phyloP scores from a whole-genome alignment of 805 yeast species.

The Geotrichum ghanense region DNA sequence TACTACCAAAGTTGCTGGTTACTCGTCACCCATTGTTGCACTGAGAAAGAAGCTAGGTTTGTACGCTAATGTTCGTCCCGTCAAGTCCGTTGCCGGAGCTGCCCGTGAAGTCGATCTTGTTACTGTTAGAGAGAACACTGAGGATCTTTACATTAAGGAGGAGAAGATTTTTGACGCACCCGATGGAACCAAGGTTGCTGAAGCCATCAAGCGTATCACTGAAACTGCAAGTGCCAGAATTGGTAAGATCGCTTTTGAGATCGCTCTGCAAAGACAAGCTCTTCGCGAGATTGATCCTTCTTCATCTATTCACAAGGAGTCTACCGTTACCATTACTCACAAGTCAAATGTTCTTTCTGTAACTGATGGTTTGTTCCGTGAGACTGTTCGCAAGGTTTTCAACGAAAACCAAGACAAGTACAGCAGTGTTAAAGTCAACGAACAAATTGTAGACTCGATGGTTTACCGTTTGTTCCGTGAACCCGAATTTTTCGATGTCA shows the following conservation, averaged over 20 bases:
- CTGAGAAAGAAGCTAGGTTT: slow-evolving; percentile 88
- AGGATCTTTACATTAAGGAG: slow-evolving; percentile 92
- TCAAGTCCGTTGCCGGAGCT: slow-evolving; percentile 77
- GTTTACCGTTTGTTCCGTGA: slow-evolving; percentile 98
- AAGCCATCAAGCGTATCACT: slow-evolving; percentile 93
- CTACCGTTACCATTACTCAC: slow-evolving; percentile 85
- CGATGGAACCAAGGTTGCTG: slow-evolving; percentile 87
- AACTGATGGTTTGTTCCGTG: slow-evolving; percentile 94
- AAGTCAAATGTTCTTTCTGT: slow-evolving; percentile 89
- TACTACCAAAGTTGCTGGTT: slow-evolving; percentile 84
- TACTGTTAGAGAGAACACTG: slow-evolving; percentile 97
- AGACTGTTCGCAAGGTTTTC: slow-evolving; percentile 56
- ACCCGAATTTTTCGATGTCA: slow-evolving; percentile 94
- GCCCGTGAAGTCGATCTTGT: slow-evolving; percentile 94
- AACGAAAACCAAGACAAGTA: slow-evolving; percentile 46
- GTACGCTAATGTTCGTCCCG: slow-evolving; percentile 96
- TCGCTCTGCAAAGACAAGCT: slow-evolving; percentile 82
- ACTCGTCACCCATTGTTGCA: slow-evolving; percentile 98
- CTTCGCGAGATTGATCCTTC: slow-evolving; percentile 44
- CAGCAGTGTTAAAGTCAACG: slow-evolving; percentile 56
- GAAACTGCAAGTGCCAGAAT: slow-evolving; percentile 79
- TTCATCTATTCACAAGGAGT: slow-evolving; percentile 36
- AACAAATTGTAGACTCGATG: slow-evolving; percentile 98
- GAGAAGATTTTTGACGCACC: slow-evolving; percentile 62
- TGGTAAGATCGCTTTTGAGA: slow-evolving; percentile 83